Percentiles rank a stretch among this genome's conserved stretches.
phyloP scores from a whole-genome alignment of 2,329 filamentous ascomycete species.

The Beauveria sp. region DNA sequence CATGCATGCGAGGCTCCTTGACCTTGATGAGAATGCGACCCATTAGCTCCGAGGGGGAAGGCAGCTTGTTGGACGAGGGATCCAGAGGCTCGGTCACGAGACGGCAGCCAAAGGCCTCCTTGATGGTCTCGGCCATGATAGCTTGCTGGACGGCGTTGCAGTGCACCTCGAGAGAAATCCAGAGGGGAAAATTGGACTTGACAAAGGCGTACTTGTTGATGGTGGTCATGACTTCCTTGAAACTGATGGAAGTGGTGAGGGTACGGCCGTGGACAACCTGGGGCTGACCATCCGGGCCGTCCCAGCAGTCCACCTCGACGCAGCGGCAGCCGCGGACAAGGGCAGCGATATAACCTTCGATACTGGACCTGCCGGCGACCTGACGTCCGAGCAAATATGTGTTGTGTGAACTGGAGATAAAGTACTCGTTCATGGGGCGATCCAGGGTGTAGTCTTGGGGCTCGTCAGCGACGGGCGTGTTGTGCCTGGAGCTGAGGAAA shows the following conservation, averaged over 20 bases:
- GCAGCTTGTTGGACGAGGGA: slow-evolving; percentile 59
- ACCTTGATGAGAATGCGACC: slow-evolving; percentile 87
- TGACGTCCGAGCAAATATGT: slow-evolving; percentile 92
- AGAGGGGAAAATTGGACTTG: slow-evolving; percentile 79
- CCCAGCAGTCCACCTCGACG: slow-evolving; percentile 97
- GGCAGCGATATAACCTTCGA: slow-evolving; percentile 88
- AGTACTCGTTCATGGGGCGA: slow-evolving; percentile 90
- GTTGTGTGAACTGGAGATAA: slow-evolving; percentile 97
- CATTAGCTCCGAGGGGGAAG: slow-evolving; percentile 79
- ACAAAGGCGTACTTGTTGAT: slow-evolving; percentile 93
- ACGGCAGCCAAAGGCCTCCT: slow-evolving; percentile 70
- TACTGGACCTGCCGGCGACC: slow-evolving; percentile 80
- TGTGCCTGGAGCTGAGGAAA: slow-evolving; percentile 68
- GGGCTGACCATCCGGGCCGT: slow-evolving; percentile 79
- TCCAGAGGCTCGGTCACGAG: slow-evolving; percentile 71
- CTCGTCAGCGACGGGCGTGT: slow-evolving; percentile 56
- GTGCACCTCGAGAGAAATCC: slow-evolving; percentile 93
- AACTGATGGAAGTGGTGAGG: slow-evolving; percentile 79
- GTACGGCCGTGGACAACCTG: slow-evolving; percentile 88
- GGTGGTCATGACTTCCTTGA: slow-evolving; percentile 83
- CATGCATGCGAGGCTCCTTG: slow-evolving; percentile 59
- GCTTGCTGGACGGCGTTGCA: slow-evolving; percentile 77
- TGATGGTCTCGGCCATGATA: slow-evolving; percentile 85
- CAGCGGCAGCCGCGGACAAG: slow-evolving; percentile 86
- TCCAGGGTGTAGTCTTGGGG: slow-evolving; percentile 60